Evolutionary conservation across 805 yeast species (phyloP).

Genomic region (Sporopachydermia lactativora): DNA sequence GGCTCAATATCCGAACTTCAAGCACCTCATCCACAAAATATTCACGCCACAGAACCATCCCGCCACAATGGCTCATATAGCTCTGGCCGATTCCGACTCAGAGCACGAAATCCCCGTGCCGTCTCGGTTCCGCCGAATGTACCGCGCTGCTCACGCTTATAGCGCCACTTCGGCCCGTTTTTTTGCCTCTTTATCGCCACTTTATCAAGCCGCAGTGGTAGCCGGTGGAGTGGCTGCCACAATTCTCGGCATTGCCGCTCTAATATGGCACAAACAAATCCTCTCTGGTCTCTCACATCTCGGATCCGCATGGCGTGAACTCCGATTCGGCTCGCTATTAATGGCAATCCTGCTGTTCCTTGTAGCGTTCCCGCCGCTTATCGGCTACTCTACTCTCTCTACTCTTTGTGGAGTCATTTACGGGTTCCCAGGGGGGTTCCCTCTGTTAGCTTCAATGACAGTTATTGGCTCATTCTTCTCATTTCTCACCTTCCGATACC

Average conservation of each 20-base stretch:
- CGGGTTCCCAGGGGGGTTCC: conserved; percentile 75
- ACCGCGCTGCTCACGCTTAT: not conserved
- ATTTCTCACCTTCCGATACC: conserved; percentile 49
- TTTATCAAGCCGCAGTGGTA: conserved; percentile 8
- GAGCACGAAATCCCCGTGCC: too few species aligned
- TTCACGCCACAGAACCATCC: too few species aligned
- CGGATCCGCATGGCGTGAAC: conserved; percentile 16
- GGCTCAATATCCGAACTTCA: too few species aligned
- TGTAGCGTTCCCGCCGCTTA: conserved; percentile 81
- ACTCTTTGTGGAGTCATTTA: conserved; percentile 67
- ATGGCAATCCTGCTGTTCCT: conserved; percentile 39
- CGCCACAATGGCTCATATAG: not conserved
- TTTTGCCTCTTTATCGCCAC: not conserved
- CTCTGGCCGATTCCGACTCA: not conserved
- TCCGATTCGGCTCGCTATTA: conserved; percentile 21
- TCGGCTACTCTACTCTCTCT: conserved; percentile 65
- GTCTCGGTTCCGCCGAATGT: too few species aligned
- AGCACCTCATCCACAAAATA: too few species aligned
- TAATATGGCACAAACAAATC: conserved; percentile 21
- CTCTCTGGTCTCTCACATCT: conserved; percentile 18
- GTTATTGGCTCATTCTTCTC: conserved; percentile 63
- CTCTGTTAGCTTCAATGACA: conserved; percentile 53
- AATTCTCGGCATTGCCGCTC: conserved; percentile 11
- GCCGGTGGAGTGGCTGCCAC: conserved; percentile 5
- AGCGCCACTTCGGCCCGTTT: not conserved